Evolutionary conservation across 164 flowering plant species (phyloP).

Genomic region (Annona squamosa): DNA sequence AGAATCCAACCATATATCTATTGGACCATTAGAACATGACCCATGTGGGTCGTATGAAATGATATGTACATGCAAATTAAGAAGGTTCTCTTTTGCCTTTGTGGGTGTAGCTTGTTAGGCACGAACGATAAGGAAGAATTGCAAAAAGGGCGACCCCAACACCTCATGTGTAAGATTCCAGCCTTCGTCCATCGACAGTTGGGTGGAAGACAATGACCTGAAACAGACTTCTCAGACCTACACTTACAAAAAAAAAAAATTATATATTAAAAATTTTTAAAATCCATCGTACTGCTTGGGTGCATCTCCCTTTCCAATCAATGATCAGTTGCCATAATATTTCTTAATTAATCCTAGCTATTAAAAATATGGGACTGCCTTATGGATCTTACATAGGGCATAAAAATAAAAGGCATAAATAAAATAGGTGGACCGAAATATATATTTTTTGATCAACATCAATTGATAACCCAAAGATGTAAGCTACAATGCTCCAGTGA

Average conservation of each 20-base stretch:
- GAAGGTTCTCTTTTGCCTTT: neutral
- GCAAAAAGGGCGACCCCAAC: neutral
- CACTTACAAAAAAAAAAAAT: neutral
- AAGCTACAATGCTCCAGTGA: too few species aligned
- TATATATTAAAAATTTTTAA: neutral
- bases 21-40: neutral
- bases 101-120: neutral
- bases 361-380: too few species aligned
- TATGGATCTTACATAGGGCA: too few species aligned
- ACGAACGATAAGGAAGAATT: neutral
- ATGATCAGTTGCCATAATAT: too few species aligned
- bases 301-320: neutral
- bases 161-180: constrained; percentile 4
- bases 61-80: neutral
- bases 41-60: too few species aligned
- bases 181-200: constrained; percentile 2
- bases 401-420: too few species aligned
- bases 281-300: neutral
- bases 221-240: constrained; percentile 1
- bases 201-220: constrained; percentile 10
- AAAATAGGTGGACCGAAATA: too few species aligned
- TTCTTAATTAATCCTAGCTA: too few species aligned
- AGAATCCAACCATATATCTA: neutral
- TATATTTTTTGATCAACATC: too few species aligned
- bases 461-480: too few species aligned